Evolutionary conservation across 1,284 basidiomycete species (phyloP).

Genomic region (Boletus subluridellus): DNA sequence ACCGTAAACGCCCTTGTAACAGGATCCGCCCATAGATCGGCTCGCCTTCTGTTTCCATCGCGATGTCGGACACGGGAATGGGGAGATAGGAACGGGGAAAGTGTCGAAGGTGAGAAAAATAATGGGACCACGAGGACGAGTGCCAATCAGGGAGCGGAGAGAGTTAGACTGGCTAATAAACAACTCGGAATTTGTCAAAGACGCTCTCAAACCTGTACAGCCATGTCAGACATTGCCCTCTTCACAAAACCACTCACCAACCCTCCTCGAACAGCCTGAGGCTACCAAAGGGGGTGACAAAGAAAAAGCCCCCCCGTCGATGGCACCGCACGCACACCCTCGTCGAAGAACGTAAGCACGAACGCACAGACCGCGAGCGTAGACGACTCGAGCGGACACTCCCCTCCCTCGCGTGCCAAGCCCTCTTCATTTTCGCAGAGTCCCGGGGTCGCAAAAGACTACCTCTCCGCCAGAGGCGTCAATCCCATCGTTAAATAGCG

Average conservation of each 20-base stretch:
- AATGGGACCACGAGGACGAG: background rate
- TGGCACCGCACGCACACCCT: slow-evolving; percentile 26
- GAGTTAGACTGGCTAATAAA: background rate
- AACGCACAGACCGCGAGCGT: too few species aligned
- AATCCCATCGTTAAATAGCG: slow-evolving; percentile 48
- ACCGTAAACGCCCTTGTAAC: too few species aligned
- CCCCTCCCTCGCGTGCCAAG: background rate
- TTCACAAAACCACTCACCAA: background rate
- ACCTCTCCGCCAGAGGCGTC: slow-evolving; percentile 48
- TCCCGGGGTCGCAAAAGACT: slow-evolving; percentile 46
- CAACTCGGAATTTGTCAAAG: background rate
- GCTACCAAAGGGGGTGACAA: slow-evolving; percentile 36
- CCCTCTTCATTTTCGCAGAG: slow-evolving; percentile 34
- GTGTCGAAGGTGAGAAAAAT: background rate
- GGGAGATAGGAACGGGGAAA: background rate
- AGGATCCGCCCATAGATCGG: too few species aligned
- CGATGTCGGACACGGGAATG: background rate
- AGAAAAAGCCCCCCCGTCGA: slow-evolving; percentile 23
- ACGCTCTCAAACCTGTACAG: background rate
- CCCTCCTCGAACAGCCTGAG: slow-evolving; percentile 18
- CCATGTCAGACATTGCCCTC: background rate
- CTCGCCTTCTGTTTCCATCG: too few species aligned
- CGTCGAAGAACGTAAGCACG: slow-evolving; percentile 4
- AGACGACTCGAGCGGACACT: too few species aligned
- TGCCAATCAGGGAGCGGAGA: background rate